Conservation (phyloP, 345 rosid genomes). For the Draba incana region DNA sequence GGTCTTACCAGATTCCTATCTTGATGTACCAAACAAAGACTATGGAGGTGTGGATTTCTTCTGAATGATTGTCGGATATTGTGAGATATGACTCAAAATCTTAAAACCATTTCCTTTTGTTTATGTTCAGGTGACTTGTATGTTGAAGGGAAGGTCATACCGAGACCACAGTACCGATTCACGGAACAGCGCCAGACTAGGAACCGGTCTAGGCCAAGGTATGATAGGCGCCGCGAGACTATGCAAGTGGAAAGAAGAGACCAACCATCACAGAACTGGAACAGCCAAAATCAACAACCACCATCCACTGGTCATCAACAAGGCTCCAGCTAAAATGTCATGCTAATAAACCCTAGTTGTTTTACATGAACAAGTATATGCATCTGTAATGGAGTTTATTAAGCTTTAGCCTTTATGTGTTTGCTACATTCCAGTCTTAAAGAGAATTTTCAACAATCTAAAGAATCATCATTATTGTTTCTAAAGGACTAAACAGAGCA, state of each 20-base stretch:
- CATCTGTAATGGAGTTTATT: constrained; percentile 25
- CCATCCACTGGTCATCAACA: constrained; percentile 43
- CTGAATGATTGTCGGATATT: not conserved
- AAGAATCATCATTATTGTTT: not conserved
- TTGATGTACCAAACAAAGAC: constrained; percentile 95
- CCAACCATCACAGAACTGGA: constrained; percentile 42
- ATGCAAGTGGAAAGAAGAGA: constrained; percentile 76
- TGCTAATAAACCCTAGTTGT: not conserved
- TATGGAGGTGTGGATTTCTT: constrained; percentile 72
- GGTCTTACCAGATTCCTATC: constrained; percentile 96
- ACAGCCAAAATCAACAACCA: constrained; percentile 33
- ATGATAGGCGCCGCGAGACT: constrained; percentile 75
- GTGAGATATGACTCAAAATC: not conserved
- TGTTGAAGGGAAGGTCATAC: constrained; percentile 85
- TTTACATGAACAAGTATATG: constrained; percentile 11
- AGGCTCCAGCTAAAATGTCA: constrained; percentile 26
- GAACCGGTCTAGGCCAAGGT: constrained; percentile 64
- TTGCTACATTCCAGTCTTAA: not conserved
- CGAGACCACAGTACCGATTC: constrained; percentile 76
- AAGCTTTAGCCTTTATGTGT: not conserved
- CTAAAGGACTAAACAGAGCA: not conserved
- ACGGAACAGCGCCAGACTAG: constrained; percentile 59
- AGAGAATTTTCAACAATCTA: not conserved
- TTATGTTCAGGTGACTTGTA: constrained; percentile 71
- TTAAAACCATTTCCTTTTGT: not conserved